Conservation (phyloP, 2,329 filamentous ascomycete genomes). For the Ophiocordyceps sinensis region DNA sequence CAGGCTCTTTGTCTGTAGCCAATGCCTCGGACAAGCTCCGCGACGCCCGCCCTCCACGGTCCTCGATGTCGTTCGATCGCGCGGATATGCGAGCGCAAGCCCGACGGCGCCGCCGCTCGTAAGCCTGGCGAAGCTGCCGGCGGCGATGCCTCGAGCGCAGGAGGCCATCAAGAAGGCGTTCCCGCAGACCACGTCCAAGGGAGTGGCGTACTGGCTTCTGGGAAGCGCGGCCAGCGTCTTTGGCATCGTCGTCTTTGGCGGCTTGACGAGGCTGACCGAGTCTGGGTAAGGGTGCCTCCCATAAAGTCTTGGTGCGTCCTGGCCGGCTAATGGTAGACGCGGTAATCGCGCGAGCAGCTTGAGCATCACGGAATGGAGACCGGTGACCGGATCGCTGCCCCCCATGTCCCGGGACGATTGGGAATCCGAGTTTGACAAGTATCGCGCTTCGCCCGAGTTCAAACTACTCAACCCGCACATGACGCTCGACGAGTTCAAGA, state of each 20-base stretch:
- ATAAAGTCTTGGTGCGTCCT: neutral
- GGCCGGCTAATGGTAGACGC: neutral
- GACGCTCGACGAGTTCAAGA: conserved; percentile 87
- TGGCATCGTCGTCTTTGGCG: conserved; percentile 91
- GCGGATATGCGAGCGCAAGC: conserved; percentile 21
- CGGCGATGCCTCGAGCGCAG: conserved; percentile 4
- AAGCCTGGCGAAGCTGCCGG: neutral
- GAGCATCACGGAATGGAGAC: conserved; percentile 97
- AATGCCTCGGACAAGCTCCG: conserved; percentile 27
- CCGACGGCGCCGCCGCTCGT: conserved; percentile 6
- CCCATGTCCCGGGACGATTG: conserved; percentile 68
- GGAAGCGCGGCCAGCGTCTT: conserved; percentile 89
- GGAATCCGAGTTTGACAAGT: conserved; percentile 87
- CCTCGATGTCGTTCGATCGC: conserved; percentile 23
- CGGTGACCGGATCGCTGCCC: conserved; percentile 82
- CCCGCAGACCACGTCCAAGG: conserved; percentile 54
- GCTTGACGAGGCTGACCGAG: conserved; percentile 84
- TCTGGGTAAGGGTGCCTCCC: conserved; percentile 54
- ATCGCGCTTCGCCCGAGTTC: conserved; percentile 86
- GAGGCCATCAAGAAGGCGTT: conserved; percentile 24
- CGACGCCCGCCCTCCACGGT: conserved; percentile 21
- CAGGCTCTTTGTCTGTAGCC: conserved; percentile 30
- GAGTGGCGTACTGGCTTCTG: conserved; percentile 82
- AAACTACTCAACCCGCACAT: conserved; percentile 84
- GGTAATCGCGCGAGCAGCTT: conserved; percentile 37